Base-by-base conservation (phyloP, 495 filamentous ascomycete species). In the Penicillium turbatum region DNA sequence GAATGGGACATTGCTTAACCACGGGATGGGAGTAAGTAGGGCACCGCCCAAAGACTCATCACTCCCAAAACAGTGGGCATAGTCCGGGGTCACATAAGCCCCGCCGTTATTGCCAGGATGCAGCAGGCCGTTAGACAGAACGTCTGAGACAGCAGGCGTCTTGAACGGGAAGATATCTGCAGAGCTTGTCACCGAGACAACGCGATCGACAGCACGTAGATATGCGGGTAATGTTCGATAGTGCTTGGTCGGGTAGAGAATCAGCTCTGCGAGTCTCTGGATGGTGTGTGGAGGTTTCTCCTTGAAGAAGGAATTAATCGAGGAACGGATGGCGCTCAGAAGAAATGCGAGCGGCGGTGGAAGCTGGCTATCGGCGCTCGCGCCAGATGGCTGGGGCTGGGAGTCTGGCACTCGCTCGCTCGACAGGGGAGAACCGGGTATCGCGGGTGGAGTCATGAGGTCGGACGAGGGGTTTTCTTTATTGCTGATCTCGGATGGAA, bases 31-130 rank as follows among this genome's bases (percentile, higher is more conserved):
- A 0, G 93, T 97, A 21, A 98, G 77, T 32, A 96, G 79, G 0
- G 95, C 93, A 9, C 93, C 93, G 35, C 93, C 92, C 6, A 98
- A 74, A 15, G 83, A 87, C 61, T 97, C 93, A 66, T 96, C 92
- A 48, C 86, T 87, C 0, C 89, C 91, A 5, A 90, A 69, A 7
- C 67, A 60, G 46, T 67, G 53, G 41, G 72, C 64, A 26, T 67
- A 52, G 13, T 72, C 60, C 35, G 72, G 53, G 31, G 56, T 24
- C 15, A 60, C 39, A 38, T 62, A 64, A n/a, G 55, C 53, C 8
- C 54, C 53, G 5, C 67, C 65, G 44, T 60, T 63, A n/a, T 64
- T 66, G 8, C 58, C 55, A 5, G 71, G 64, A 30, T 72, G 72
- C 6, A 66, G 26, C 0, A 68, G 56, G 0, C 79, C 77, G 49